Evolutionary conservation across 805 yeast species (phyloP), one percentile per base, ranked within the genome.

Genomic region (Cyberlindnera mycetangii): DNA sequence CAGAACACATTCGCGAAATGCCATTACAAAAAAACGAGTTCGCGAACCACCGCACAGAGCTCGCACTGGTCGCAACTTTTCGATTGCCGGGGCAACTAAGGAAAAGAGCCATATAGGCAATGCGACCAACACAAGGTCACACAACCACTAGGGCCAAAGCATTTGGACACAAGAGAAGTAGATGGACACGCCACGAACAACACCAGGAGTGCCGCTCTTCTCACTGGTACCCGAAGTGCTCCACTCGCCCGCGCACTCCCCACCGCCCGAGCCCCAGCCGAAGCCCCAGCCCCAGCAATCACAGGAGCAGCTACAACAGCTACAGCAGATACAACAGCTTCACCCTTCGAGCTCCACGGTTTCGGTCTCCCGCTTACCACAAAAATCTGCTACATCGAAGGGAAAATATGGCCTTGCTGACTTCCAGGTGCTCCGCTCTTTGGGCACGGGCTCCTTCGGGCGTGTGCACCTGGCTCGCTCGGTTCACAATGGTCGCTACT

Each of bases 361-460:
- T 25, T 54, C 44, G 10, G 35, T 45, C 49, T 51, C 42, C 51
- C 52, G 40, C 46, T 61, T 59, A 2, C 64, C 64, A 7, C 57
- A 55, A 38, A 56, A 55, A 39, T 59, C 64, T 0, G 47, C 62
- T 1, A 49, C 55, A 1, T 59, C 64, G 4, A 58, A 54, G 32
- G 97, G 97, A 14, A 89, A 89, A 61, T 90, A 90, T 64, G 75
- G 85, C 12, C 67, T 90, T 14, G 66, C 73, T 19, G 97, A 90
- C 68, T 90, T 90, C 61, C 84, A 81, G 53, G 81, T 89, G 48
- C 74, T 85, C 73, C 76, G 97, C 53, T 90, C 97, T 7, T 71
- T 90, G 46, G 97, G 97, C 2, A 90, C 97, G 0, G 97, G 97
- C 2, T 89, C 97, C 3, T 90, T 90, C 69, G 97, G 97, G 19